These are phyloP conservation scores for Sporothrix curviconia DNA, from an alignment of 2,329 filamentous ascomycete species.

Conservation along the genomic window DNA sequence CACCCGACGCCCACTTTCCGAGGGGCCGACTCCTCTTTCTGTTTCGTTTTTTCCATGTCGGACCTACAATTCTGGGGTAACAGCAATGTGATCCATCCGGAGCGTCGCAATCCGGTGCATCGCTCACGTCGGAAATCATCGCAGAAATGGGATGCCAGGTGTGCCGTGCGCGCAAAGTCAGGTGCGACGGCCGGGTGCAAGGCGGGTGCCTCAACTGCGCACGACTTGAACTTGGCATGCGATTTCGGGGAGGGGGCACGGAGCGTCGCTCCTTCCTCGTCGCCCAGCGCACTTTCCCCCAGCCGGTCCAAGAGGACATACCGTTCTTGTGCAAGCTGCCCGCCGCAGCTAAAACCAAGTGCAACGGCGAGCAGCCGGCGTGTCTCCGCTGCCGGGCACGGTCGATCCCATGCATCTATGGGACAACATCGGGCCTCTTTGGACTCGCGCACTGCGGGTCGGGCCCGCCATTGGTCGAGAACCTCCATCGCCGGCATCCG, in stretches of 20 bases:
- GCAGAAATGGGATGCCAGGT: constrained; percentile 8
- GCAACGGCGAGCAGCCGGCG: constrained; percentile 10
- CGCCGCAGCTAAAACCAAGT: constrained; percentile 14
- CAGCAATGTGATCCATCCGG: no score
- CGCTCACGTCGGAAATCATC: not conserved
- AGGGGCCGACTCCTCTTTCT: no score
- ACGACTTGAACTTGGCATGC: constrained; percentile 9
- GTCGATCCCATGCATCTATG: constrained; percentile 5
- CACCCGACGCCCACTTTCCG: no score
- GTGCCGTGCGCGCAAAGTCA: constrained; percentile 10
- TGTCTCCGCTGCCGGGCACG: constrained; percentile 11
- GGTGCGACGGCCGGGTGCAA: constrained; percentile 6
- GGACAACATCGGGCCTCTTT: not conserved
- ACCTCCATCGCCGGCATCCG: not conserved
- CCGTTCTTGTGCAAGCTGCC: constrained; percentile 8
- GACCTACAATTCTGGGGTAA: no score
- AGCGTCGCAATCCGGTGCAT: no score
- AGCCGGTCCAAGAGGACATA: not conserved
- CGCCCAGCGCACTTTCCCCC: not conserved
- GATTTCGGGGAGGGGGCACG: not conserved
- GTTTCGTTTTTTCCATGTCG: no score
- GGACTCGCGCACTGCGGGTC: not conserved
- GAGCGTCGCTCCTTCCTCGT: not conserved
- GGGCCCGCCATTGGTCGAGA: not conserved
- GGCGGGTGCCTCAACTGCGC: constrained; percentile 12